Evolutionary conservation across 225 moss, liverwort and hornwort species (phyloP), one percentile per base, ranked within the genome.

Genomic region (Physcomitrellopsis africana): DNA sequence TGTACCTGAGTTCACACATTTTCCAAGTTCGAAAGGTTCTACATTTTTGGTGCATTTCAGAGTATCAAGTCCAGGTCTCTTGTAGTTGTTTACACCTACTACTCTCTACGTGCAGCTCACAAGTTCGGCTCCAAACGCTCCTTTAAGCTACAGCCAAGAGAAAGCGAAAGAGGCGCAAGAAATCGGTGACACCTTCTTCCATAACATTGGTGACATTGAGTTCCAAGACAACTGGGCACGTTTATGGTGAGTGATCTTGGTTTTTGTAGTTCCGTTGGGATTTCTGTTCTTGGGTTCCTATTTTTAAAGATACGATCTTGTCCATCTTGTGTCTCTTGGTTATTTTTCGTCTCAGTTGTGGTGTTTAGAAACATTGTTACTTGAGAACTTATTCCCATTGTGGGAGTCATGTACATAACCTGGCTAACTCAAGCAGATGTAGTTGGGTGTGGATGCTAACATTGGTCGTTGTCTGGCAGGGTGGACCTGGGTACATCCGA

Each of bases 191-290:
- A 87, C 99, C 23, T 68, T 88, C 53, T 93, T 99, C 69, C 99
- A 99, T 71, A 95, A 99, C 71, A 93, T 99, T 59, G 69, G 82
- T 65, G 90, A 99, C 76, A 82, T 99, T 6, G 99, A 99, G 81
- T 99, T 99, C 68, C 99, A 99, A 84, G 99, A 95, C 51, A 89
- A 95, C 48, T 93, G 92, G 99, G 99, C 85, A 22, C 91, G 99
- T 14, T 46, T 99, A 51, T 99, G 99, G 97, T 97, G 49, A 74
- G 91, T 86, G 48, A 37, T 14, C 42, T 46, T 72, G 20, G 46
- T 37, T 37, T 37, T 37, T 37, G 32, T 58, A 63, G 43, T 68
- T 48, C 32, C 7, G 19, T 49, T 51, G 65, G 43, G 18, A 32
- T 51, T 29, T 58, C 58, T 23, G 44, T 63, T 58, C 22, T 64